Conservation (phyloP, 495 filamentous ascomycete species). For the Hypomontagnella monticulosa region DNA sequence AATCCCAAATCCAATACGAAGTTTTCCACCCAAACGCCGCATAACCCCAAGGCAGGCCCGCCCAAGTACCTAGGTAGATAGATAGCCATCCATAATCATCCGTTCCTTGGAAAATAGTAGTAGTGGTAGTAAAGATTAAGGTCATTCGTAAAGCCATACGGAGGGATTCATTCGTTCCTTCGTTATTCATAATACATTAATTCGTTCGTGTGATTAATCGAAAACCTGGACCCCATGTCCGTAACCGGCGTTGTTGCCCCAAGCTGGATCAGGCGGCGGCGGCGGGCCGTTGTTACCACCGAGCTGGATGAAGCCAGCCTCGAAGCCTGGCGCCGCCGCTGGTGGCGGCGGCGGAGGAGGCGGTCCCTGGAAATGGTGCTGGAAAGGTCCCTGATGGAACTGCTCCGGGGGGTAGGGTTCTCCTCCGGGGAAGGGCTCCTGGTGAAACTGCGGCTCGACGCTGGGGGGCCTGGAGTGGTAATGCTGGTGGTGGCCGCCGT, state of each 20-base stretch:
- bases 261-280: conserved; percentile 13
- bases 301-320: conserved; percentile 45
- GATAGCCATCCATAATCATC: too few species aligned
- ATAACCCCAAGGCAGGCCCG: conserved; percentile 1
- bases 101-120: conserved; percentile 9
- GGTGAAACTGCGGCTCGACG: conserved; percentile 18
- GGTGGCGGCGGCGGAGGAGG: conserved; percentile 28
- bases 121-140: too few species aligned
- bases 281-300: conserved; percentile 28
- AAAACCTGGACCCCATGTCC: conserved; percentile 17
- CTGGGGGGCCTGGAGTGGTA: conserved; percentile 18
- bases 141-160: conserved; percentile 16
- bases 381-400: conserved; percentile 2
- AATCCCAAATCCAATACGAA: conserved; percentile 4
- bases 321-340: conserved; percentile 32
- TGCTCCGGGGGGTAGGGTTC: background rate
- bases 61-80: too few species aligned
- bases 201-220: conserved; percentile 16
- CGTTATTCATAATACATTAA: background rate
- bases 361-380: conserved; percentile 24
- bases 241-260: conserved; percentile 24
- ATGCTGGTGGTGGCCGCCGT: conserved; percentile 16
- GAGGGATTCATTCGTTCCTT: background rate
- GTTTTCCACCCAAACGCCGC: conserved; percentile 9
- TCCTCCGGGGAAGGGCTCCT: background rate